Evolutionary conservation across 2,329 filamentous ascomycete genomes (phyloP).

Genomic region (Atkinsonella texensis): DNA sequence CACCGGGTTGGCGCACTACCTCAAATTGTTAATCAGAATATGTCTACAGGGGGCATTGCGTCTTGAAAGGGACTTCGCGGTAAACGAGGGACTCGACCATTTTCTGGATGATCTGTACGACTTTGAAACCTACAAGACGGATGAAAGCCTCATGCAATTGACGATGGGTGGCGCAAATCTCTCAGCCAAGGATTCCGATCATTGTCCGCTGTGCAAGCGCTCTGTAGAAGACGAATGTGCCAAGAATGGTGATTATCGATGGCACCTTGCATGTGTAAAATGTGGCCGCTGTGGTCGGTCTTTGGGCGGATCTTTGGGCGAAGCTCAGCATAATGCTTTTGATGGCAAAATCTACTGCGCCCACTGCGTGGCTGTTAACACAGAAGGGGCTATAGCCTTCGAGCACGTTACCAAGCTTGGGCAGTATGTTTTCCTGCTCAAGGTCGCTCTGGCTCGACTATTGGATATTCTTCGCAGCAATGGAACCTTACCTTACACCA

Average conservation of each 20-base stretch:
- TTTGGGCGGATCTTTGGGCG: constrained; percentile 53
- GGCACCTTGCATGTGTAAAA: constrained; percentile 72
- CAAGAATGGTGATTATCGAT: constrained; percentile 60
- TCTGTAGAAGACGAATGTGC: constrained; percentile 93
- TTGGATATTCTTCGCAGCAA: constrained; percentile 76
- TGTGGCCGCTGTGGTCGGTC: constrained; percentile 58
- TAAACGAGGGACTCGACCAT: constrained; percentile 61
- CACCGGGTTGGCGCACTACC: constrained; percentile 89
- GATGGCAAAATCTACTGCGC: constrained; percentile 61
- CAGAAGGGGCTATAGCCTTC: constrained; percentile 44
- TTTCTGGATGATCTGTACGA: constrained; percentile 78
- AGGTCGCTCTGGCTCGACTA: constrained; percentile 80
- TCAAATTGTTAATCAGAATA: constrained; percentile 94
- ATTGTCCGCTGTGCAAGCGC: constrained; percentile 68
- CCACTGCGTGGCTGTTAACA: constrained; percentile 47
- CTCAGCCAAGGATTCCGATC: constrained; percentile 68
- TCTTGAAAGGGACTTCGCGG: constrained; percentile 72
- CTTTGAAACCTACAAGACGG: constrained; percentile 64
- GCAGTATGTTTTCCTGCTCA: constrained; percentile 87
- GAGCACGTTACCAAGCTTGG: constrained; percentile 72
- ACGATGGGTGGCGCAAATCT: constrained; percentile 53
- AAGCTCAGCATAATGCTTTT: constrained; percentile 58
- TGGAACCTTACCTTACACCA: constrained; percentile 66
- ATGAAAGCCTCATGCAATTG: constrained; percentile 56
- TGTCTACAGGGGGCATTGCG: constrained; percentile 88